Conservation (phyloP, 2,329 filamentous ascomycete species). For the Penicillium sp. region DNA sequence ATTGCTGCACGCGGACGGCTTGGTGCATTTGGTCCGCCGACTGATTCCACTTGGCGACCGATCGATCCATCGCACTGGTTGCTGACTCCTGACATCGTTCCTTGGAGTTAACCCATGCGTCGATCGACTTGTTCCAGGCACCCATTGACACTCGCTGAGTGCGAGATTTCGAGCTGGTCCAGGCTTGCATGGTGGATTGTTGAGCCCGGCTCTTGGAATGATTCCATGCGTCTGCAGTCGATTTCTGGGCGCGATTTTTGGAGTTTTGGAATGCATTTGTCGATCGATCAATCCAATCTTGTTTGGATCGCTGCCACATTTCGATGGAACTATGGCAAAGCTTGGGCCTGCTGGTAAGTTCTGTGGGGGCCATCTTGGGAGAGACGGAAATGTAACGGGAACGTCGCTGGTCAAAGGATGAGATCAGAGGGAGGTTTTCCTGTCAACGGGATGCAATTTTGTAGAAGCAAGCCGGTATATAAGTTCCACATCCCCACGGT, state of each 20-base stretch:
- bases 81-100: constrained; percentile 13
- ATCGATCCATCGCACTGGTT: constrained; percentile 5
- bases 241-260: constrained; percentile 12
- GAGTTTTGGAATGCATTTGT: constrained; percentile 11
- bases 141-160: constrained; percentile 15
- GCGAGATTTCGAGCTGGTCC: constrained; percentile 10
- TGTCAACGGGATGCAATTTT: not conserved
- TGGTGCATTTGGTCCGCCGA: constrained; percentile 12
- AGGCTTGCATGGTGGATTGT: constrained; percentile 7
- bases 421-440: not conserved
- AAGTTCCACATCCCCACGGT: not conserved
- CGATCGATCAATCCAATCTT: constrained; percentile 10
- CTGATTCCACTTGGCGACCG: constrained; percentile 12
- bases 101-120: constrained; percentile 11
- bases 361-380: constrained; percentile 10
- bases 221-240: constrained; percentile 15
- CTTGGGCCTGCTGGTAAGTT: constrained; percentile 2
- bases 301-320: constrained; percentile 19
- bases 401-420: not conserved
- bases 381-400: not conserved
- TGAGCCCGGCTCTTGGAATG: constrained; percentile 12
- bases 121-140: constrained; percentile 15
- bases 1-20: not conserved
- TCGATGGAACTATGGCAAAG: constrained; percentile 7
- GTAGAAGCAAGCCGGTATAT: not conserved